phyloP scores from a whole-genome alignment of 805 yeast species.

The Saturnispora sanitii region DNA sequence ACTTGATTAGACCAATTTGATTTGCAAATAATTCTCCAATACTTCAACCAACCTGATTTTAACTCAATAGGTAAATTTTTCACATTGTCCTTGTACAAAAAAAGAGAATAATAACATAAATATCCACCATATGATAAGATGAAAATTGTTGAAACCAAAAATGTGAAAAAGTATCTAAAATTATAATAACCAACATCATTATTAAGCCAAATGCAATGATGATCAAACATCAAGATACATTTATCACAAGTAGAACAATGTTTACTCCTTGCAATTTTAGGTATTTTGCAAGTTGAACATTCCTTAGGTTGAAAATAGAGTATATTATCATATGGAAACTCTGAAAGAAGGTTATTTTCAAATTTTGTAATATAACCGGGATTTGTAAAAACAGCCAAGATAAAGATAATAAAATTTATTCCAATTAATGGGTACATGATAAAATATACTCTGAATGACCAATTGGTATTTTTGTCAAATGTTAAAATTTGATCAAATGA shows the following conservation, averaged over 20 bases:
- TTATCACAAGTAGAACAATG: constrained; percentile 65
- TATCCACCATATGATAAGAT: constrained; percentile 35
- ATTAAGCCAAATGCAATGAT: constrained; percentile 47
- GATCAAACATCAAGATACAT: constrained; percentile 59
- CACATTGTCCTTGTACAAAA: constrained; percentile 4
- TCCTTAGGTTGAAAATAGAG: constrained; percentile 30
- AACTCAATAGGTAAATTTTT: constrained; percentile 1
- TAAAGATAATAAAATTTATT: constrained; percentile 28
- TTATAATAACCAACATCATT: constrained; percentile 47
- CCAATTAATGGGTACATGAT: constrained; percentile 27
- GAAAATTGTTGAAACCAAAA: constrained; percentile 26
- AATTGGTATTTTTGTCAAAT: constrained; percentile 4
- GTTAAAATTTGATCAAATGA: constrained; percentile 16
- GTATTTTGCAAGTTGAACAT: constrained; percentile 46
- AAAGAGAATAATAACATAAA: constrained; percentile 25
- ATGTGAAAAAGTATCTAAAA: constrained; percentile 38
- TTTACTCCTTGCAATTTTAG: constrained; percentile 67
- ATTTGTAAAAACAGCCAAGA: constrained; percentile 30
- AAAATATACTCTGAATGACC: constrained; percentile 11
- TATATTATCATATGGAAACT: constrained; percentile 31
- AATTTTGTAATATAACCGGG: constrained; percentile 31
- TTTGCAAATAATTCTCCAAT: constrained; percentile 20
- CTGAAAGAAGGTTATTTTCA: constrained; percentile 3
- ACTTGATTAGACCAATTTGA: constrained; percentile 29
- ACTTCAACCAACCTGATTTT: constrained; percentile 9